Conservation (phyloP, 306 rosid species). For the Lotus japonicus region DNA sequence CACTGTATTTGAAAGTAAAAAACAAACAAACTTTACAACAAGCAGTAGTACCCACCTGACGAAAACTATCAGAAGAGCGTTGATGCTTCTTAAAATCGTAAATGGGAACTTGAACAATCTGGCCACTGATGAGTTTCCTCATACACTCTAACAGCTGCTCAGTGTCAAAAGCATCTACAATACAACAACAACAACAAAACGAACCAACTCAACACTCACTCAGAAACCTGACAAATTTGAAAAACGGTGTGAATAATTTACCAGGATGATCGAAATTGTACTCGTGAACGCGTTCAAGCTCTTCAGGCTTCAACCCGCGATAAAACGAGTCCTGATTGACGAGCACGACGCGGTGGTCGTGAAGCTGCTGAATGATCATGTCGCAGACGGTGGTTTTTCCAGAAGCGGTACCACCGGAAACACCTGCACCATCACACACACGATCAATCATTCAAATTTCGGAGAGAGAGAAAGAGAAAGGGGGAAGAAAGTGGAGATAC, state of each 20-base stretch:
- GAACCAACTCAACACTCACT: not conserved
- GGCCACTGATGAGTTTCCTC: slow-evolving; percentile 59
- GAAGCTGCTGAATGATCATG: slow-evolving; percentile 98
- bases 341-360: slow-evolving; percentile 92
- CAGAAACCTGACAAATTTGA: too few species aligned
- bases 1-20: too few species aligned
- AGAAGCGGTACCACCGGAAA: slow-evolving; percentile 98
- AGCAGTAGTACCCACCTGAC: slow-evolving; percentile 77
- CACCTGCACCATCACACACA: slow-evolving; percentile 41
- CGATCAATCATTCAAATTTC: too few species aligned
- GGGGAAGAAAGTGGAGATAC: slow-evolving; percentile 17
- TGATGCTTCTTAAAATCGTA: slow-evolving; percentile 91
- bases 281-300: slow-evolving; percentile 66
- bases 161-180: slow-evolving; percentile 83
- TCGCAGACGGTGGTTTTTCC: slow-evolving; percentile 98
- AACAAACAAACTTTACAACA: too few species aligned
- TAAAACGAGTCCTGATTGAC: slow-evolving; percentile 98
- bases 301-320: slow-evolving; percentile 91
- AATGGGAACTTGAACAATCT: slow-evolving; percentile 71
- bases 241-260: too few species aligned
- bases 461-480: too few species aligned
- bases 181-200: too few species aligned
- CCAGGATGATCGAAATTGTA: slow-evolving; percentile 99
- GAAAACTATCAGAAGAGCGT: slow-evolving; percentile 74
- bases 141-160: slow-evolving; percentile 85